Evolutionary conservation across 345 rosid genomes (phyloP).

Genomic region (Iberis pinnata): DNA sequence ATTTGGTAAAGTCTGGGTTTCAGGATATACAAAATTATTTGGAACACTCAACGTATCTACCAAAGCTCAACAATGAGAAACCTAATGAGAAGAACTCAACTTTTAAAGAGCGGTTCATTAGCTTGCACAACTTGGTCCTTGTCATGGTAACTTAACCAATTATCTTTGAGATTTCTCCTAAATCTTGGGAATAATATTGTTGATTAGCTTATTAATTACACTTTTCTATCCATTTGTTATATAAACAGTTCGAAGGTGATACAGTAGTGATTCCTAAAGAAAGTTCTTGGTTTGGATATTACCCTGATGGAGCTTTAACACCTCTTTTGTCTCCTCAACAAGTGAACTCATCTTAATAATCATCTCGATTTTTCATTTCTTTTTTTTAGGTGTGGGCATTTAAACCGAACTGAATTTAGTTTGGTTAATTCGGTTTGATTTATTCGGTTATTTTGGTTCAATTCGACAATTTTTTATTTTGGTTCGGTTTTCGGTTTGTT

Average conservation of each 20-base stretch:
- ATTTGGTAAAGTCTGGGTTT: too few species aligned
- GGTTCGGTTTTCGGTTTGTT: too few species aligned
- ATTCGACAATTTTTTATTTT: too few species aligned
- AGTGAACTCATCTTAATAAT: conserved; percentile 30
- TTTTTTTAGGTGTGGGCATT: too few species aligned
- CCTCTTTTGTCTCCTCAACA: conserved; percentile 47
- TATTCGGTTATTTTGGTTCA: too few species aligned
- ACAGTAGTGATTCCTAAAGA: conserved; percentile 70
- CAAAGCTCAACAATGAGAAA: conserved; percentile 76
- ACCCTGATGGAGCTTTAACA: conserved; percentile 63
- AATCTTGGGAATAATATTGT: neutral
- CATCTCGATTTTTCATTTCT: neutral
- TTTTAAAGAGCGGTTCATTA: conserved; percentile 55
- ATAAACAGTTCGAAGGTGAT: conserved; percentile 59
- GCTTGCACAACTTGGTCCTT: conserved; percentile 74
- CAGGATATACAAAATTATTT: conserved; percentile 17
- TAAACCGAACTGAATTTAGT: too few species aligned
- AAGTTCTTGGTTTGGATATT: conserved; percentile 86
- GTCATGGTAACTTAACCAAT: conserved; percentile 49
- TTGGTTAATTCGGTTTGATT: too few species aligned
- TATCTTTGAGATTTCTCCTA: neutral
- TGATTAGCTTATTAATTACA: neutral
- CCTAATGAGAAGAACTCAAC: conserved; percentile 54
- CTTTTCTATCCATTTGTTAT: neutral
- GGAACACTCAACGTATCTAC: conserved; percentile 66